Evolutionary conservation across 192 early-diverging fungal species (phyloP).

Genomic region (Coemansia sp.): DNA sequence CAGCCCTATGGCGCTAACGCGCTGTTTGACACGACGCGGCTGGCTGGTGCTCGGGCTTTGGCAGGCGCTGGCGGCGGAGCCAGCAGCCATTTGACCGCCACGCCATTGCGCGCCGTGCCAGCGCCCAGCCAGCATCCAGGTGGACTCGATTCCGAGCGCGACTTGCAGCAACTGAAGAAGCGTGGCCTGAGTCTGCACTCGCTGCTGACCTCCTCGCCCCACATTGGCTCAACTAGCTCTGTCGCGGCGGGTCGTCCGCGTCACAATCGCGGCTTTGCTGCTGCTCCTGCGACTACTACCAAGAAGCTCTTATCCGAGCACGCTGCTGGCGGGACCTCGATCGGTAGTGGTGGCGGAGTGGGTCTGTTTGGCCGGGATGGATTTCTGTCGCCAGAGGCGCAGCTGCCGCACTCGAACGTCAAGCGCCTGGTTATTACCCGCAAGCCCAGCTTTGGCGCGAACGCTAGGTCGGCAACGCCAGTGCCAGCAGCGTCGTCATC

Average conservation of each 20-base stretch:
- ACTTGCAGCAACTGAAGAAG: constrained; percentile 57
- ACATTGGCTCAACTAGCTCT: constrained; percentile 56
- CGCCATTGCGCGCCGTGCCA: constrained; percentile 34
- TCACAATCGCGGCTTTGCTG: constrained; percentile 67
- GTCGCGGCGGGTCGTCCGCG: neutral
- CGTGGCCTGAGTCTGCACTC: constrained; percentile 67
- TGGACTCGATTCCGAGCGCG: constrained; percentile 17
- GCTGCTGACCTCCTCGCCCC: constrained; percentile 74
- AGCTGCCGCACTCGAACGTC: constrained; percentile 71
- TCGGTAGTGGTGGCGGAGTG: neutral
- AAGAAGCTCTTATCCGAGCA: constrained; percentile 32
- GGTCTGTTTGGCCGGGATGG: constrained; percentile 55
- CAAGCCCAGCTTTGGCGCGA: constrained; percentile 32
- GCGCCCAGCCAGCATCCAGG: constrained; percentile 25
- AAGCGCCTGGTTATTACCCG: constrained; percentile 72
- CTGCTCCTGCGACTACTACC: constrained; percentile 35
- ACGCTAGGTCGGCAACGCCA: constrained; percentile 6
- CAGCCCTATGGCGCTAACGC: constrained; percentile 89
- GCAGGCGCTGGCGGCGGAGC: neutral
- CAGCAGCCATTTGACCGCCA: constrained; percentile 47
- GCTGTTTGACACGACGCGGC: constrained; percentile 65
- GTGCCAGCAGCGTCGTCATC: constrained; percentile 5
- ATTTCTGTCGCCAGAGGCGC: constrained; percentile 65
- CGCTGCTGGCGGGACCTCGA: constrained; percentile 8
- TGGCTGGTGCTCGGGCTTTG: constrained; percentile 4